Evolutionary conservation across 108 stramenopile species (phyloP), one percentile per base, ranked within the genome.

Genomic region (Discostella stelligeroides): DNA sequence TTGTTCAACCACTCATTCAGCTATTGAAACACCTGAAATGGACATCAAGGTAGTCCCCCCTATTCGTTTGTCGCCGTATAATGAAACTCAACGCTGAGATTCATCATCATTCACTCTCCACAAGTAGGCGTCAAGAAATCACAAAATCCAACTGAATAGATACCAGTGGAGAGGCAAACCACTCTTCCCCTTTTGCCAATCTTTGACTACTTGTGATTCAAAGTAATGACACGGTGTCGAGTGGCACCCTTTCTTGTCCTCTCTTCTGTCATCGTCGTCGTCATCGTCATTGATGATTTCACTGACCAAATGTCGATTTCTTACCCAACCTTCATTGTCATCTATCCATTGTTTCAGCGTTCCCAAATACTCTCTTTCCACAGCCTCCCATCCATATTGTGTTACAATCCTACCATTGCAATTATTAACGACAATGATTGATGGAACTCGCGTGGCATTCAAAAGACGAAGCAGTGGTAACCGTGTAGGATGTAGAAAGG

Each of bases 331-430:
- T 41, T 15, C 14, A 55, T 34, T 20, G 30, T 51, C 59, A 7
- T 78, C 58, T 3, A 70, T 59, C 76, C 76, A 70, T 30, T 53
- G n/a, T 18, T 78, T 63, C 18, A 71, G 42, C 10, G 37, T 18
- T 3, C 64, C 39, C 6, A 68, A 18, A 13, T 50, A 58, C 51
- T 78, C 76, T 54, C 76, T 70, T n/a, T 58, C 69, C 6, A 78
- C 63, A 25, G 76, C 76, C 49, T 78, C 76, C 76, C 76, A 78
- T 65, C 69, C 76, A 40, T 58, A 70, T 18, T 37, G 63, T 54
- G 76, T 78, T 6, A 78, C 68, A 21, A 78, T 66, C 54, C 62
- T 78, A 8, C 76, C 76, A 60, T 24, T 46, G 50, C 20, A 37
- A 55, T 78, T 78, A 27, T 46, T 15, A 28, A 78, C 69, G 12